These are phyloP conservation scores for Mimosa pudica DNA, from an alignment of 306 rosid species.

Conservation along the genomic window DNA sequence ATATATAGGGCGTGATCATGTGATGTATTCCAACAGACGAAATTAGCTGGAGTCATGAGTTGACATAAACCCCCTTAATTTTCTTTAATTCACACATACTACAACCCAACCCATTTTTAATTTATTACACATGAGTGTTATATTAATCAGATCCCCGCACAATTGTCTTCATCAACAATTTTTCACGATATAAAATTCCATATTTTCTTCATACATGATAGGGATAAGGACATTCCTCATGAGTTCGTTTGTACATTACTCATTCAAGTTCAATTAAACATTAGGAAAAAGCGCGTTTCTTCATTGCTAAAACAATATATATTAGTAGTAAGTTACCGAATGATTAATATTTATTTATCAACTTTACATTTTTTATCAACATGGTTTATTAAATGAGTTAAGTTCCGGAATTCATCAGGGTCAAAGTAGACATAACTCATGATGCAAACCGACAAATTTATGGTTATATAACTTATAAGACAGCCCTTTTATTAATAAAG, in stretches of 20 bases:
- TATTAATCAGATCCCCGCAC: background rate
- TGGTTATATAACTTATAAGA: no score
- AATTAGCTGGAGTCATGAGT: conserved; percentile 14
- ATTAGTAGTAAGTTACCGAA: no score
- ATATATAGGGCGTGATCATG: background rate
- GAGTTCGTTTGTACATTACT: background rate
- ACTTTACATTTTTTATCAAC: no score
- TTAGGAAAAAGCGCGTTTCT: background rate
- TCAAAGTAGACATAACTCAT: no score
- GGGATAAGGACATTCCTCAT: background rate
- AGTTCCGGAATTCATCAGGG: no score
- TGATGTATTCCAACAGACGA: conserved; percentile 25
- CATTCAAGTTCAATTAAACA: background rate
- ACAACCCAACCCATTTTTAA: background rate
- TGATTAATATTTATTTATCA: no score
- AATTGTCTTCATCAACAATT: background rate
- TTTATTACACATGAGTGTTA: background rate
- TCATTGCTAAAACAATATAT: background rate
- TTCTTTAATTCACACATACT: background rate
- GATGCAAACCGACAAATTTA: no score
- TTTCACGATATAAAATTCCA: background rate
- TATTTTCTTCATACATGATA: background rate
- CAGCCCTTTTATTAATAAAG: no score
- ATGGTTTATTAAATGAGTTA: no score
- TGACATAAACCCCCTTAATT: background rate